Evolutionary conservation across 73 alveolate genomes (phyloP).

Genomic region (Tetrahymena borealis): DNA sequence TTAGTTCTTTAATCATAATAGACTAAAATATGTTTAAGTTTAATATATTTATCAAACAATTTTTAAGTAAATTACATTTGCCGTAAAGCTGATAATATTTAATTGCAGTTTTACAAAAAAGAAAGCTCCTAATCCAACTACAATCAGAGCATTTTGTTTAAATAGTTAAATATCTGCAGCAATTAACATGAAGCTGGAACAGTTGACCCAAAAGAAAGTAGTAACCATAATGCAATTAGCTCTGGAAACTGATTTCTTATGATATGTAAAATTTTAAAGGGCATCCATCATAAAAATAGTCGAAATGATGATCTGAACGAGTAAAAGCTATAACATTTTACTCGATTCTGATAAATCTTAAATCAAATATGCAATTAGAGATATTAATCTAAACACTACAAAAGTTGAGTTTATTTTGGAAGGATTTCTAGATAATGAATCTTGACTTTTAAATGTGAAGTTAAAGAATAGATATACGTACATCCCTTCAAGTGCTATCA

Average conservation of each 20-base stretch:
- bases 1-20: conserved; percentile 22
- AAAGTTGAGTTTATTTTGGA: background rate
- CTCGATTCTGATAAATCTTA: background rate
- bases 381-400: background rate
- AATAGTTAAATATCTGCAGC: background rate
- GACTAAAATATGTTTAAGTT: background rate
- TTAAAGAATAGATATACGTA: background rate
- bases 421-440: background rate
- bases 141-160: conserved; percentile 7
- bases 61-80: conserved; percentile 1
- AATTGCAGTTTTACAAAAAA: conserved; percentile 15
- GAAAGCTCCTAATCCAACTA: conserved; percentile 31
- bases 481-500: background rate
- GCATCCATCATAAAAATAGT: background rate
- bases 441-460: background rate
- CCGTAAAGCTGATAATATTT: conserved; percentile 7
- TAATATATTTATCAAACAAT: background rate
- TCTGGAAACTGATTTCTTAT: background rate
- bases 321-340: background rate
- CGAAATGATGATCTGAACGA: background rate
- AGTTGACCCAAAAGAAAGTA: background rate
- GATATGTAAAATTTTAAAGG: background rate
- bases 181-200: background rate
- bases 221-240: background rate
- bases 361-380: background rate